Conservation (phyloP, 2,329 filamentous ascomycete genomes). For the Diplodia seriata region DNA sequence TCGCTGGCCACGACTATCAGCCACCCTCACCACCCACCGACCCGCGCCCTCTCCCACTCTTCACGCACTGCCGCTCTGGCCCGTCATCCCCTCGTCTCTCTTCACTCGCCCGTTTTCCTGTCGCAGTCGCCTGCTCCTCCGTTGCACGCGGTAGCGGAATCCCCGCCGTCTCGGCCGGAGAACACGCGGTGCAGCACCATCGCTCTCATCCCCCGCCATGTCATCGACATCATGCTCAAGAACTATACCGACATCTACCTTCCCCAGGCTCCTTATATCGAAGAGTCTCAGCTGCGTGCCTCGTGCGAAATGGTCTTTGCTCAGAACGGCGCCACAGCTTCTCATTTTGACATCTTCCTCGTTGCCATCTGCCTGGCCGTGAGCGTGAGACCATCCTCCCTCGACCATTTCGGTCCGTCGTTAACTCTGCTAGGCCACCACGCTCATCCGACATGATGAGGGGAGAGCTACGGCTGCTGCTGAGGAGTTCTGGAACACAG, state of each 20-base stretch:
- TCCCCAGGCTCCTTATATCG: conserved; percentile 23
- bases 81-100: conserved; percentile 3
- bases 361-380: conserved; percentile 29
- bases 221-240: conserved; percentile 32
- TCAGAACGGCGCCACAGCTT: not conserved
- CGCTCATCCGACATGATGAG: conserved; percentile 28
- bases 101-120: conserved; percentile 22
- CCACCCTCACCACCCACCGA: not conserved
- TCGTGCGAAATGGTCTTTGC: conserved; percentile 25
- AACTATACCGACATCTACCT: conserved; percentile 30
- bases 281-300: conserved; percentile 12
- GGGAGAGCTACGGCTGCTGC: conserved; percentile 28
- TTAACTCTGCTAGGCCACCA: conserved; percentile 10
- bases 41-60: not conserved
- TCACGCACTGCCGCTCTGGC: not conserved
- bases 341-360: conserved; percentile 27
- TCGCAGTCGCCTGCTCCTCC: conserved; percentile 16
- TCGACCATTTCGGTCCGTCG: not conserved
- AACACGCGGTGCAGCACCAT: conserved; percentile 28
- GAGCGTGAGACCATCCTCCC: conserved; percentile 5
- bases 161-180: not conserved
- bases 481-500: conserved; percentile 31
- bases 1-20: conserved; percentile 17
- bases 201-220: conserved; percentile 28
- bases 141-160: not conserved